A percentile compares a stretch with the other conserved stretches of the same genome.
Evolutionary conservation across 2,329 filamentous ascomycete species (phyloP).

Genomic region (Fusarium buharicum): DNA sequence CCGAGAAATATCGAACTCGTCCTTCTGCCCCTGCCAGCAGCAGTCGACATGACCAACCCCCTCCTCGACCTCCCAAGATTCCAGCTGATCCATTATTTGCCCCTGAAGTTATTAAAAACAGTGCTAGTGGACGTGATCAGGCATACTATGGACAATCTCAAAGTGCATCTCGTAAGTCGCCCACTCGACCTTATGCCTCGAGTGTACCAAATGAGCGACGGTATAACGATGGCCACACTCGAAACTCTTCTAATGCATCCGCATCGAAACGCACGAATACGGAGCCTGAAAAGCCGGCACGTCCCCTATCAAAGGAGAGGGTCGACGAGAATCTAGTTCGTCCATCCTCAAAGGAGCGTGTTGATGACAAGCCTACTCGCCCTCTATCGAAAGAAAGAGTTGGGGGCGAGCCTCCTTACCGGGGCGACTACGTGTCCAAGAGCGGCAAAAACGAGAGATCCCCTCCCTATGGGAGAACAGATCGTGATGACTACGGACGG

Average conservation of each 20-base stretch:
- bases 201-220: constrained; percentile 45
- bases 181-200: constrained; percentile 46
- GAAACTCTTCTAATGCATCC: constrained; percentile 45
- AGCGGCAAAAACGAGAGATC: constrained; percentile 49
- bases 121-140: constrained; percentile 56
- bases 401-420: constrained; percentile 31
- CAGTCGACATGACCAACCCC: constrained; percentile 47
- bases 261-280: constrained; percentile 44
- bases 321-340: constrained; percentile 38
- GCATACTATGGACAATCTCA: constrained; percentile 48
- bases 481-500: constrained; percentile 36
- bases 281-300: constrained; percentile 44
- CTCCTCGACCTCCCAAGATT: constrained; percentile 44
- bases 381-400: constrained; percentile 49
- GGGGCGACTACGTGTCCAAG: constrained; percentile 44
- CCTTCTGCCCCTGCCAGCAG: constrained; percentile 50
- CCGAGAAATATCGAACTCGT: constrained; percentile 50
- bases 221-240: constrained; percentile 40
- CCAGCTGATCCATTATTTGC: constrained; percentile 53
- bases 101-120: constrained; percentile 56
- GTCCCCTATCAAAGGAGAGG: constrained; percentile 50
- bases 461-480: constrained; percentile 41
- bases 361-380: constrained; percentile 39
- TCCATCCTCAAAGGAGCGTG: constrained; percentile 49
- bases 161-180: constrained; percentile 36